Percentiles rank a stretch among this genome's conserved stretches.
Evolutionary conservation across 1,139 yeast genomes (phyloP).

Genomic region (Casaregolazyma lundiana): DNA sequence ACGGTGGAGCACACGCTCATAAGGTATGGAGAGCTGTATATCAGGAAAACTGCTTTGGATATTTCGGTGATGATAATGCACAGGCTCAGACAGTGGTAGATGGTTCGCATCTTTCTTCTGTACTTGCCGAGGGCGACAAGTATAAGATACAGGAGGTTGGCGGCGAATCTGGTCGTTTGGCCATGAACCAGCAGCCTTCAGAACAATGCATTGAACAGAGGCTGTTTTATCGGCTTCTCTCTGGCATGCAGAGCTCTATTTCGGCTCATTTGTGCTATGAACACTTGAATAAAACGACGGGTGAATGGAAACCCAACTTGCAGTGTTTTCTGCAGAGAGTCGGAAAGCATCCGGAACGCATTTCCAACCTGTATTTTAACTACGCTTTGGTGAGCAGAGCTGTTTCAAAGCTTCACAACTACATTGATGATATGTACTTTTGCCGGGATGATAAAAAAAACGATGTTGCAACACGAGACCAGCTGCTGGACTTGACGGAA

Average conservation of each 20-base stretch:
- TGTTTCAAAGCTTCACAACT: conserved; percentile 56
- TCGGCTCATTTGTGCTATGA: conserved; percentile 91
- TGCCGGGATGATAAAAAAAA: conserved; percentile 44
- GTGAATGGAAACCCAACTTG: conserved; percentile 79
- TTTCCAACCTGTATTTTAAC: conserved; percentile 86
- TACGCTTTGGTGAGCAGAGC: conserved; percentile 85
- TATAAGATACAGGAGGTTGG: conserved; percentile 28
- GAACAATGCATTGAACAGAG: conserved; percentile 71
- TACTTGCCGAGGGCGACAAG: conserved; percentile 23
- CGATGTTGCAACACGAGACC: conserved; percentile 45
- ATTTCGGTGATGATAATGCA: conserved; percentile 36
- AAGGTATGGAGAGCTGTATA: conserved; percentile 94
- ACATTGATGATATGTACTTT: conserved; percentile 46
- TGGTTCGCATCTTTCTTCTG: conserved; percentile 20
- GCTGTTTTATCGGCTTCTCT: conserved; percentile 76
- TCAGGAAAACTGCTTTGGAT: conserved; percentile 80
- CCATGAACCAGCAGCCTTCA: conserved; percentile 32
- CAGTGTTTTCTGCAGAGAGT: conserved; percentile 83
- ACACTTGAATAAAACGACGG: conserved; percentile 65
- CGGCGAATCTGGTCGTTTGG: conserved; percentile 28
- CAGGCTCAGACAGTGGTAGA: conserved; percentile 1
- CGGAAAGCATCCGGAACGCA: conserved; percentile 82
- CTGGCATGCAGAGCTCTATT: conserved; percentile 95
- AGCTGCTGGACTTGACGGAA: conserved; percentile 35
- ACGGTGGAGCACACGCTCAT: conserved; percentile 86